Evolutionary conservation across 2,329 filamentous ascomycete species (phyloP).

Genomic region (Penicillium aurantiogriseum): DNA sequence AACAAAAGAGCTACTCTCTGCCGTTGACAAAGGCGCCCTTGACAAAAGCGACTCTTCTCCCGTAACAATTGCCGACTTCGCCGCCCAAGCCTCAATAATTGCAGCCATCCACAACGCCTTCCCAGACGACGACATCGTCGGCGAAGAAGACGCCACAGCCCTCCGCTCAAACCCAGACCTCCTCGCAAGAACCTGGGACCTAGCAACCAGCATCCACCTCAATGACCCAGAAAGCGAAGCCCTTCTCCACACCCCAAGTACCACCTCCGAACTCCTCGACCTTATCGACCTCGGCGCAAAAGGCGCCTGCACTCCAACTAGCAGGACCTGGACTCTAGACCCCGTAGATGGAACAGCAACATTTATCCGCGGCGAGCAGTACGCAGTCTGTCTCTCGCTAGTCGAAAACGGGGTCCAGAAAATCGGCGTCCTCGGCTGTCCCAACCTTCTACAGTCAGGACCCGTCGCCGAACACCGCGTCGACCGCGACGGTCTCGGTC

Average conservation of each 20-base stretch:
- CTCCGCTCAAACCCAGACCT: constrained; percentile 52
- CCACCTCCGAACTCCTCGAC: constrained; percentile 58
- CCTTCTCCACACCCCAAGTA: constrained; percentile 42
- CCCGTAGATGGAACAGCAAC: constrained; percentile 65
- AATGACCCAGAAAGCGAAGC: constrained; percentile 34
- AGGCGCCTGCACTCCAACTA: constrained; percentile 40
- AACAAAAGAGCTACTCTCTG: constrained; percentile 54
- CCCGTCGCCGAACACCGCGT: constrained; percentile 40
- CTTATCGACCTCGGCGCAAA: constrained; percentile 59
- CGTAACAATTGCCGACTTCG: constrained; percentile 65
- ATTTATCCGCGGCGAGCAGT: constrained; percentile 61
- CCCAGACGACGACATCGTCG: constrained; percentile 58
- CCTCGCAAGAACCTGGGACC: constrained; percentile 55
- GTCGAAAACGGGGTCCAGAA: constrained; percentile 58
- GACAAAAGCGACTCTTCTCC: constrained; percentile 60
- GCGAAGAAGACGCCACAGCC: constrained; percentile 58
- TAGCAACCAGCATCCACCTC: constrained; percentile 46
- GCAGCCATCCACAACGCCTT: constrained; percentile 54
- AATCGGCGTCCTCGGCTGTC: constrained; percentile 61
- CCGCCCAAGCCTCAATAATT: constrained; percentile 62
- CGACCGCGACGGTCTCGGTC: constrained; percentile 48
- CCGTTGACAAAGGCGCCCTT: constrained; percentile 51
- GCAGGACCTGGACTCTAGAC: constrained; percentile 61
- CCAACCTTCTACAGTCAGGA: constrained; percentile 52
- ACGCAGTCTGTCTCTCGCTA: constrained; percentile 60